These are phyloP conservation scores for Aspergillus mulundensis DNA, from an alignment of 495 filamentous ascomycete genomes.

Conservation along the genomic window DNA sequence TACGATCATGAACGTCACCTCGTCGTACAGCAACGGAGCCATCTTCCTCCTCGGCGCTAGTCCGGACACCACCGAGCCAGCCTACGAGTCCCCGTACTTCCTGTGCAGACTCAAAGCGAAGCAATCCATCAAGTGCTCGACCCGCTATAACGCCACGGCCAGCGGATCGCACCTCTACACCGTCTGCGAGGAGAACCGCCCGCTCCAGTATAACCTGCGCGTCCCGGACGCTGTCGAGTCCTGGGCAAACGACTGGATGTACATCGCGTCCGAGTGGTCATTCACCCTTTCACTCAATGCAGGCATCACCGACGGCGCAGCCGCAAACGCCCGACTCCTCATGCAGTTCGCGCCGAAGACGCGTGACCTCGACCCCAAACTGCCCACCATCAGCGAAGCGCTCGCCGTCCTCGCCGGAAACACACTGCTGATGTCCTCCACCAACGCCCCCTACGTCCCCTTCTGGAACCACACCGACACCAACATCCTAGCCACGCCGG, in stretches of 20 bases:
- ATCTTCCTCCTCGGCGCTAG: constrained; percentile 63
- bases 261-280: constrained; percentile 55
- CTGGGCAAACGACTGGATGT: constrained; percentile 51
- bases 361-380: constrained; percentile 25
- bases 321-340: constrained; percentile 60
- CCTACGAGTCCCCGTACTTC: constrained; percentile 51
- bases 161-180: constrained; percentile 51
- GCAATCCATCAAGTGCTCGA: constrained; percentile 57
- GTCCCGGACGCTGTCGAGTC: constrained; percentile 25
- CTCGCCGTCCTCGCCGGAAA: constrained; percentile 62
- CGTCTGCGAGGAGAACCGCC: constrained; percentile 55
- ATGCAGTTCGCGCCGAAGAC: constrained; percentile 45
- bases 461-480: constrained; percentile 50
- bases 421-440: constrained; percentile 54
- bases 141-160: constrained; percentile 54
- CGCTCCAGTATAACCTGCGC: constrained; percentile 47
- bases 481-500: constrained; percentile 4
- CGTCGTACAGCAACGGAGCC: constrained; percentile 37
- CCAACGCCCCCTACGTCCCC: constrained; percentile 52
- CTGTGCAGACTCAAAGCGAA: constrained; percentile 60
- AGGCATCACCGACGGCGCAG: constrained; percentile 54
- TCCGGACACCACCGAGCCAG: constrained; percentile 17
- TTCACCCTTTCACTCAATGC: constrained; percentile 53
- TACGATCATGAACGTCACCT: constrained; percentile 57
- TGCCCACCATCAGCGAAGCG: constrained; percentile 63